phyloP scores from a whole-genome alignment of 75 land plant genomes.

The Adiantum capillusveneris region DNA sequence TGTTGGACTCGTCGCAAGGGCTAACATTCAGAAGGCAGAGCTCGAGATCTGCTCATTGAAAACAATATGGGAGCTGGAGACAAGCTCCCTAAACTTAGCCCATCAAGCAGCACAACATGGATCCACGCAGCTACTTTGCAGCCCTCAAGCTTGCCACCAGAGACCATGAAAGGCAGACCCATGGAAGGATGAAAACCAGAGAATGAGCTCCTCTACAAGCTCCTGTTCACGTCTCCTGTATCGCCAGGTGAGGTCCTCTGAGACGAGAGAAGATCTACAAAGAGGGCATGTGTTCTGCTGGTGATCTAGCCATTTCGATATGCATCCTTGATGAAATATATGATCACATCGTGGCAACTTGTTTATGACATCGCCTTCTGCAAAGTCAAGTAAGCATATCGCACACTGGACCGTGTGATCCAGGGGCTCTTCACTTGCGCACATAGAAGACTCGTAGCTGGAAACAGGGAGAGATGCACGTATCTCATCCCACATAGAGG shows the following conservation, averaged over 20 bases:
- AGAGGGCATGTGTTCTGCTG: slow-evolving; percentile 64
- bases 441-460: slow-evolving; percentile 16
- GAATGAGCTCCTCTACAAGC: slow-evolving; percentile 51
- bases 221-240: slow-evolving; percentile 25
- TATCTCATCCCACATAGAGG: slow-evolving; percentile 31
- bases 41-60: too few relatives aligned
- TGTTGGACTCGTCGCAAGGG: too few relatives aligned
- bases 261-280: slow-evolving; percentile 38
- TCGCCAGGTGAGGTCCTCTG: slow-evolving; percentile 8
- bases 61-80: too few relatives aligned
- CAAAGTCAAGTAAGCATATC: slow-evolving; percentile 57
- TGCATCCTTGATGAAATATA: slow-evolving; percentile 42
- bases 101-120: too few relatives aligned
- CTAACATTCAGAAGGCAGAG: too few relatives aligned
- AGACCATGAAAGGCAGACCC: slow-evolving; percentile 31
- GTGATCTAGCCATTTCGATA: slow-evolving; percentile 58
- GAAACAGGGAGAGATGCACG: slow-evolving; percentile 21
- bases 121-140: too few relatives aligned
- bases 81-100: too few relatives aligned
- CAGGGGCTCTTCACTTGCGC: neutral
- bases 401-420: slow-evolving; percentile 43
- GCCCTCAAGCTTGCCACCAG: slow-evolving; percentile 19
- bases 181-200: slow-evolving; percentile 67
- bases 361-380: slow-evolving; percentile 40
- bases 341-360: slow-evolving; percentile 39